phyloP scores from a whole-genome alignment of 2,329 filamentous ascomycete genomes.

The Neonectria sp. region DNA sequence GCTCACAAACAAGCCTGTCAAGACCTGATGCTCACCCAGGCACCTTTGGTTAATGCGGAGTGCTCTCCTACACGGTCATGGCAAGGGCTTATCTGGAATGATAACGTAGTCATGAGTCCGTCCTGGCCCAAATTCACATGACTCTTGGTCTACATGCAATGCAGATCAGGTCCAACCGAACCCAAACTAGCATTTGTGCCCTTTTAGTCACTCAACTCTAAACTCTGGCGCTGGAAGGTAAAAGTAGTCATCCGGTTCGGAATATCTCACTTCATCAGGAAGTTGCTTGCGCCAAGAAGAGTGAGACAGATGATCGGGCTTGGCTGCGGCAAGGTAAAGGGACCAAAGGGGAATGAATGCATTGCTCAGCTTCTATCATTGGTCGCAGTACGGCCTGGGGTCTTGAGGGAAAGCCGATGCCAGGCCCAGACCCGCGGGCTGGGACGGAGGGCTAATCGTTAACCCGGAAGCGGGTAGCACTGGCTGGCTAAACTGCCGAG shows the following conservation, averaged over 20 bases:
- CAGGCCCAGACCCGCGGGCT: slow-evolving; percentile 42
- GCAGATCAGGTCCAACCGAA: not conserved
- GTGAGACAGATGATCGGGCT: not conserved
- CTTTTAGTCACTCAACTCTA: slow-evolving; percentile 7
- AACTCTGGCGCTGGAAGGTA: not conserved
- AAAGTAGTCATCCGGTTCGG: too few relatives aligned
- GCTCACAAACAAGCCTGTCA: not conserved
- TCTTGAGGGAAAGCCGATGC: slow-evolving; percentile 39
- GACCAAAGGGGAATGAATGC: not conserved
- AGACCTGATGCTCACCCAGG: not conserved
- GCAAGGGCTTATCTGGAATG: not conserved
- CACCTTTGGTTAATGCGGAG: not conserved
- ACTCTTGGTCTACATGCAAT: not conserved
- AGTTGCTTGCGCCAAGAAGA: not conserved
- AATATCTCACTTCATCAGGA: not conserved
- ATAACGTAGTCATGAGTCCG: slow-evolving; percentile 1
- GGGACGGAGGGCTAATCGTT: slow-evolving; percentile 13
- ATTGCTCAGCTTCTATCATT: slow-evolving; percentile 21
- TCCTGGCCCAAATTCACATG: slow-evolving; percentile 1
- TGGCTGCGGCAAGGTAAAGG: slow-evolving; percentile 4
- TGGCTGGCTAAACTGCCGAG: slow-evolving; percentile 20
- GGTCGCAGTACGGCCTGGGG: slow-evolving; percentile 19
- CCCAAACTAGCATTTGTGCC: not conserved
- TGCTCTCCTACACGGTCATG: not conserved
- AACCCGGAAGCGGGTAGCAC: slow-evolving; percentile 21